Evolutionary conservation across 164 flowering plant genomes (phyloP), one percentile per base, ranked within the genome.

Genomic region (Buxus sempervirens): DNA sequence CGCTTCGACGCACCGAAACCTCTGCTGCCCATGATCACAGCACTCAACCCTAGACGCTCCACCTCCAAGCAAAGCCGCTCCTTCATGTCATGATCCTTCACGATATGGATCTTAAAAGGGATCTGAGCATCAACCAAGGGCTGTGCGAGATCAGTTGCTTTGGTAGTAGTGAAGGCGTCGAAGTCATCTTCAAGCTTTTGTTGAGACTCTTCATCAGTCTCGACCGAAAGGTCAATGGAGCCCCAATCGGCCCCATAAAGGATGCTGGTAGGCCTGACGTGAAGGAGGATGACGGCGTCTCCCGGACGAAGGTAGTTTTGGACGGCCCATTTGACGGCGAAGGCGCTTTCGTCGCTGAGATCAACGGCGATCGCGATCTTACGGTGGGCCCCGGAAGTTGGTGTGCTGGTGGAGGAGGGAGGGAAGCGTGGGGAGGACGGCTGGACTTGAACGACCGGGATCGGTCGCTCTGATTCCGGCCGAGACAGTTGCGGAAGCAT

Each of bases 201-300:
- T 71, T 79, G 77, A 0, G 82, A 73, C 64, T 81, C 82, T 27
- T 77, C 83, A 42, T 62, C 71, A 27, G 64, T 54, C n/a, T 70
- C 67, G 58, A 72, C 71, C 22, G 85, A 70, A 55, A 72, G 73
- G 60, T 73, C 76, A 58, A 82, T 59, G 41, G 89, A 73, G 42
- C 96, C 96, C 91, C 93, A 88, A 32, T 90, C 96, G 28, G 91
- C 93, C 54, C 96, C 96, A 74, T 85, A 86, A 53, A 90, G 91
- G 67, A 85, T 86, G 78, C 78, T 67, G 54, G 96, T 88, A 51
- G 91, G 90, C 0, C 90, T 79, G 1, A 90, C 93, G 79, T 90
- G 96, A 66, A 90, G 87, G 71, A 90, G 88, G 69, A 85, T 74
- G 22, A 90, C 91, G 54, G 85, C 73, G 77, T 91, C 95, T 0